Evolutionary conservation across 352 stramenopile genomes (phyloP), one percentile per base, ranked within the genome.

Genomic region (Globisporangium paroecandrum): DNA sequence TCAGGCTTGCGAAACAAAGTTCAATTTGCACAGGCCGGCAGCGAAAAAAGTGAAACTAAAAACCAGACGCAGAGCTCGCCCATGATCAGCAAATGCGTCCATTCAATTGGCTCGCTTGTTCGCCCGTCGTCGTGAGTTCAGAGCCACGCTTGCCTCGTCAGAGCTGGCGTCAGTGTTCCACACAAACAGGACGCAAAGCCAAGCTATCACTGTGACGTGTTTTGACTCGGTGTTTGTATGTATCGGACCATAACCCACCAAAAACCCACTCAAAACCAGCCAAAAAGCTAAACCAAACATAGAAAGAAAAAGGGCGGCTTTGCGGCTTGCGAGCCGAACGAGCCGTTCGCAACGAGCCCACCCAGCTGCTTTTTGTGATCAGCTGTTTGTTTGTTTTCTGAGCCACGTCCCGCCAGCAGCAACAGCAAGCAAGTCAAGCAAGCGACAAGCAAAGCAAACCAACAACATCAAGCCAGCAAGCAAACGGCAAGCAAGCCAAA

Each of bases 11-110:
- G 29, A 32, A 32, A 32, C 29, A 8, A 32, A 43, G 36, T 43
- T 43, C 36, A 43, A 43, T 32, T 9, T 4, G 10, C 36, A 43
- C 36, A 43, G 36, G 29, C 29, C 2, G 12, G 10, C 34, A 43
- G 36, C 36, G 36, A 59, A 59, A 25, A 59, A 59, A 59, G 25
- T 12, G 27, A 59, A 59, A 58, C 13, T 4, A 41, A 59, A 59
- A 41, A 41, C 27, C 54, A 59, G 54, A 59, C 7, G 7, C 27
- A 59, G 54, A 59, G 6, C 54, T 59, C 54, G 22, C 18, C 32
- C 15, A 13, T 38, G 54, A 41, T 59, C 54, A 59, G 54, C 54
- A 25, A 20, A 20, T 18, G n/a, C 27, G 53, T 58, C 25, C 53
- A 58, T 38, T 24, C 32, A 58, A 58, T 32, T 59, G 34, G 54